Evolutionary conservation across 305 asterid species (phyloP), one percentile per base, ranked within the genome.

Genomic region (Fraxinus nigra): DNA sequence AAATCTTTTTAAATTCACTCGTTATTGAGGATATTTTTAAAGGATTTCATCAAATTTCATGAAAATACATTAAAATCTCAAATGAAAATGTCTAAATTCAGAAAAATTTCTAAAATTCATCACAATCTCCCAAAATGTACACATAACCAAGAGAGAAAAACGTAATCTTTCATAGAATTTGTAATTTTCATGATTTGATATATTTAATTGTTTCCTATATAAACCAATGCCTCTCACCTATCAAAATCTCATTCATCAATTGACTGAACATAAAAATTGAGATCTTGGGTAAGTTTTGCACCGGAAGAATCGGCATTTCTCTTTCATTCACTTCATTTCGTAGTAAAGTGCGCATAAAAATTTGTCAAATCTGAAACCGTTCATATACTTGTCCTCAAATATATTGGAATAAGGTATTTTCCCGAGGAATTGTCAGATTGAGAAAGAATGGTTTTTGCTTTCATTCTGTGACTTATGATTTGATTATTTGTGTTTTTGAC

Each of bases 401-500:
- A 16, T 4, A 16, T 51, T 16, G 61, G 22, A 51, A 51, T 51
- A 51, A 51, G 22, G 8, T 46, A 3, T 46, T 3, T 13, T 11
- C 13, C 56, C 1, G 1, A 11, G 56, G 16, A 5, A 46, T 13
- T n/a, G 22, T 48, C 61, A 14, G 24, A 56, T 59, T 22, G 69
- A 59, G 11, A 59, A n/a, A 20, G 69, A 59, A 8, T 22, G 4
- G 5, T 20, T 2, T 61, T 61, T 22, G 2, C 8, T 61, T 7
- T 61, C 14, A 61, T 61, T 20, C 11, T 0, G 72, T 20, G 33
- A 61, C 72, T 61, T 61, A 7, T 22, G 24, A 13, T 35, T 6
- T 65, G 14, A 7, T 22, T 30, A 32, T 34, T 11, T 61, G 43
- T 26, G 51, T 43, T 81, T 77, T 70, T 37, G 48, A 46, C 89